Base-by-base conservation (phyloP, 1,284 basidiomycete genomes). In the Leucocoprinus gongylophorus region DNA sequence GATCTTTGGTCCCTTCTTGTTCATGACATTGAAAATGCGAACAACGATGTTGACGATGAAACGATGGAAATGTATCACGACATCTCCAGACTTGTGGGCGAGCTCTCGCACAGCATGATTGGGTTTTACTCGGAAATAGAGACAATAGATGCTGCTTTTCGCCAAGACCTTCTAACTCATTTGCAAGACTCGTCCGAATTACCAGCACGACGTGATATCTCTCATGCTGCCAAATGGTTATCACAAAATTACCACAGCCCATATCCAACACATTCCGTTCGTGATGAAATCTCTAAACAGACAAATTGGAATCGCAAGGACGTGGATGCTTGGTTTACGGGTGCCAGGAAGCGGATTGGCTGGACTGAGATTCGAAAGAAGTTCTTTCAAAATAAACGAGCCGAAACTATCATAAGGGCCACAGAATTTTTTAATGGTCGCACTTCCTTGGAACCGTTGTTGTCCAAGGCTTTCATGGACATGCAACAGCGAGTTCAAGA, bases 261-360 rank as follows among this genome's bases (percentile, higher is more conserved):
- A 0, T 81, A 80, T 48, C 79, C 79, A 0, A 57, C 71, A 0
- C 58, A 57, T 4, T 46, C 58, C 0, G 20, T 64, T 0, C 71
- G 71, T 30, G 54, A 59, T 8, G 35, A 43, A 0, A 61, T 79
- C 7, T 59, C 69, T 0, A 45, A 37, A 0, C 48, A 48, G 1
- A 57, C 67, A 0, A 56, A 59, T 1, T 62, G 56, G 1, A 18
- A 64, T 0, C 12, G 65, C 0, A 64, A 66, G 17, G 62, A 71
- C 1, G 59, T 81, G 33, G 71, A 72, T 32, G 60, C 63, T 0
- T 81, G 79, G 80, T 81, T 81, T 42, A 59, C 67, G 17, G 72
- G 74, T 15, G 63, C 62, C 0, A 69, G 80, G 0, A 70, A 71
- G 15, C 68, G 76, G 0, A 80, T 80, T 0, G 79, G 78, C 0